phyloP scores from a whole-genome alignment of 2,329 filamentous ascomycete genomes.

The Monosporascus sp. region DNA sequence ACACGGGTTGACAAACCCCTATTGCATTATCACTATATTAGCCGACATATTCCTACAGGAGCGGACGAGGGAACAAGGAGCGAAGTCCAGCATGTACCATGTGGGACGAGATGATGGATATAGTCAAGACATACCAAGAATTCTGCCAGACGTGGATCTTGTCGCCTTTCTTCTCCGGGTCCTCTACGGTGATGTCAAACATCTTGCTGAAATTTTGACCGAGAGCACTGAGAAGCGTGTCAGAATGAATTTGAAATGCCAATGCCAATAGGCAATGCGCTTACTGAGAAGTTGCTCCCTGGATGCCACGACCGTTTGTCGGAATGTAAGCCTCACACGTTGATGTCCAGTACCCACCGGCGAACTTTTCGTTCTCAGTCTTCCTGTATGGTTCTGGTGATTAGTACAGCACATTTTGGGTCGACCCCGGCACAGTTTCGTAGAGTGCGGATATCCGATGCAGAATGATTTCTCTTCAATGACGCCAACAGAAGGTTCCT shows the following conservation, averaged over 20 bases:
- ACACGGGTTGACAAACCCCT: constrained; percentile 90
- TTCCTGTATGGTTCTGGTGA: constrained; percentile 42
- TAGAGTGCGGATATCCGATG: too few species aligned
- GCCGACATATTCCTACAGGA: not conserved
- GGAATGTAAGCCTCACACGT: constrained; percentile 97
- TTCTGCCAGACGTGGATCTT: constrained; percentile 95
- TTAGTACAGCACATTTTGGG: too few species aligned
- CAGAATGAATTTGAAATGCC: not conserved
- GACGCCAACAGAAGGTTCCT: constrained; percentile 23
- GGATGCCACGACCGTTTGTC: constrained; percentile 90
- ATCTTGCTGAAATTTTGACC: constrained; percentile 99
- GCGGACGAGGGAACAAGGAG: not conserved
- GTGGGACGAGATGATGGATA: not conserved
- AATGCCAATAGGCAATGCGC: constrained; percentile 21
- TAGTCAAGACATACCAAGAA: constrained; percentile 53
- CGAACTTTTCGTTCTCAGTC: constrained; percentile 98
- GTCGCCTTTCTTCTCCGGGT: constrained; percentile 74
- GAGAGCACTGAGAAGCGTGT: constrained; percentile 37
- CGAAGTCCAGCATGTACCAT: not conserved
- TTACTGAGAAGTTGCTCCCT: constrained; percentile 88
- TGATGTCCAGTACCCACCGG: constrained; percentile 92
- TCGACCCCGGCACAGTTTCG: too few species aligned
- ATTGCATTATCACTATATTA: not conserved
- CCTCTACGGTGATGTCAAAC: constrained; percentile 97
- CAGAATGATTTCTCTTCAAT: too few species aligned